These are phyloP conservation scores for Penicillium sp. DNA, from an alignment of 2,329 filamentous ascomycete species.

Conservation along the genomic window DNA sequence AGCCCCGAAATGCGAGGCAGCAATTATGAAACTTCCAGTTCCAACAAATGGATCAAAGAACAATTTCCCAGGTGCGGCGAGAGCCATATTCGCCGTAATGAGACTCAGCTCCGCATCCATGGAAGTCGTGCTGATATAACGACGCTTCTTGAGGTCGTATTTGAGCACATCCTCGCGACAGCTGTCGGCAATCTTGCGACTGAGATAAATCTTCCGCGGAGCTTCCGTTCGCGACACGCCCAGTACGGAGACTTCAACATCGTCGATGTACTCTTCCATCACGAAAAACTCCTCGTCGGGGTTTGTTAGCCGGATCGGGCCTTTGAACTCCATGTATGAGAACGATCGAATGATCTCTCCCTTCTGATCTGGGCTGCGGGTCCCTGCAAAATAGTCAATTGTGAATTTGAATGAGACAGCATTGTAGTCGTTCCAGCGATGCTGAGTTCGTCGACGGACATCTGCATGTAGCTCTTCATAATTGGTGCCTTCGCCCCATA, in stretches of 20 bases:
- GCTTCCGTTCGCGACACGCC: constrained; percentile 45
- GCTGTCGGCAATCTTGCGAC: constrained; percentile 66
- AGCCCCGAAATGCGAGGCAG: constrained; percentile 87
- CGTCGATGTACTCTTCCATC: constrained; percentile 74
- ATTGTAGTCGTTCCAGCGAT: constrained; percentile 67
- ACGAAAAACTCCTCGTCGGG: constrained; percentile 74
- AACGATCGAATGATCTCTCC: constrained; percentile 79
- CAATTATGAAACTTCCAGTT: constrained; percentile 87
- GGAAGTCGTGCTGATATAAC: constrained; percentile 91
- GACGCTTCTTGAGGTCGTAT: constrained; percentile 88
- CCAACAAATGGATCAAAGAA: constrained; percentile 96
- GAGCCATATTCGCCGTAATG: constrained; percentile 85
- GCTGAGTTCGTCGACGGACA: constrained; percentile 57
- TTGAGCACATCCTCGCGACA: constrained; percentile 65
- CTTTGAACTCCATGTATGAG: constrained; percentile 71
- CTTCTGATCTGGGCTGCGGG: constrained; percentile 62
- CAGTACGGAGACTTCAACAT: constrained; percentile 30
- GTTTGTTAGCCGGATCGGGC: constrained; percentile 71
- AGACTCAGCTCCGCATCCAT: constrained; percentile 96
- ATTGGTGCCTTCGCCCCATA: constrained; percentile 73
- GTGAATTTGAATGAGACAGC: constrained; percentile 74
- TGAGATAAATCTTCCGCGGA: constrained; percentile 66
- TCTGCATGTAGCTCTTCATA: constrained; percentile 68
- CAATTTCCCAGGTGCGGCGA: constrained; percentile 76
- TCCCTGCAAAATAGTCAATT: constrained; percentile 77